Conservation (phyloP, 768 basidiomycete species). For the Chalciporus pseudorubinellus region DNA sequence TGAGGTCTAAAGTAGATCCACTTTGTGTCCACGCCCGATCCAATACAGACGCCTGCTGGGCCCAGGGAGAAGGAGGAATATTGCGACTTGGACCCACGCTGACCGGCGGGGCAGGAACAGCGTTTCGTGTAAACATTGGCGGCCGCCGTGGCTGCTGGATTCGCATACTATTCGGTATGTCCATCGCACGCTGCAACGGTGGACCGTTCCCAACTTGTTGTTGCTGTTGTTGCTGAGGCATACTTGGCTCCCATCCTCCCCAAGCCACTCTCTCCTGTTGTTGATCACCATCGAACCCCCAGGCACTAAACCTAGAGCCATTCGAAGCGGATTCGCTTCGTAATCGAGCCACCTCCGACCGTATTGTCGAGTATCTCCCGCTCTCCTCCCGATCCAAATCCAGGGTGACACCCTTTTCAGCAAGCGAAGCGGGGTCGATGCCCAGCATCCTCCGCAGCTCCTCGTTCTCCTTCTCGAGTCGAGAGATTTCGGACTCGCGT, state of each 20-base stretch:
- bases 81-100: slow-evolving; percentile 37
- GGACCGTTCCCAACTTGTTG: slow-evolving; percentile 22
- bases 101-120: slow-evolving; percentile 35
- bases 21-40: slow-evolving; percentile 46
- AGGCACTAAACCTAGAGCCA: slow-evolving; percentile 22
- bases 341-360: slow-evolving; percentile 19
- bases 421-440: slow-evolving; percentile 61
- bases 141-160: slow-evolving; percentile 54
- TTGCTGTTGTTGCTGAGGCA: slow-evolving; percentile 30
- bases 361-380: slow-evolving; percentile 31
- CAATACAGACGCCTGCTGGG: slow-evolving; percentile 36
- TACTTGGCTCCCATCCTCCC: slow-evolving; percentile 30
- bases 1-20: slow-evolving; percentile 39
- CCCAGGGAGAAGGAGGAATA: slow-evolving; percentile 40
- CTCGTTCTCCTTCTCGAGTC: slow-evolving; percentile 82
- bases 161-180: slow-evolving; percentile 51
- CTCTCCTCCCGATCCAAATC: slow-evolving; percentile 49
- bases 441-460: slow-evolving; percentile 70
- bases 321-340: slow-evolving; percentile 28
- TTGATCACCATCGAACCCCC: slow-evolving; percentile 32
- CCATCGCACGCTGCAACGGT: slow-evolving; percentile 47
- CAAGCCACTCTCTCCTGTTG: slow-evolving; percentile 23
- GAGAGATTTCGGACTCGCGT: slow-evolving; percentile 81
- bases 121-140: slow-evolving; percentile 48
- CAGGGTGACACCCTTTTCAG: slow-evolving; percentile 49